phyloP scores from a whole-genome alignment of 768 basidiomycete species.

The Panaeolus cyanescens region DNA sequence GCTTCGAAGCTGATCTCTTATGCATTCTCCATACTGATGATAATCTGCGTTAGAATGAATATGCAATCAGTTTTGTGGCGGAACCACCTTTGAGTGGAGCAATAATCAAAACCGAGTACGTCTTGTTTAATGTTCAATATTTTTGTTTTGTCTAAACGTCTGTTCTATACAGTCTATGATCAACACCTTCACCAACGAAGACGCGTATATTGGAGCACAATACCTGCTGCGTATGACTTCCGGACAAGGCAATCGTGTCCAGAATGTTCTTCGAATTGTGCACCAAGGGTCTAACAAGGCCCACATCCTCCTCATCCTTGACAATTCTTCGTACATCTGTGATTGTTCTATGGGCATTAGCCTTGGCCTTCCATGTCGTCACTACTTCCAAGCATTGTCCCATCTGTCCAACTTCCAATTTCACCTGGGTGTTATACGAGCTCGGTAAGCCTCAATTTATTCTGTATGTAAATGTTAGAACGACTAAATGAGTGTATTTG shows the following conservation, averaged over 20 bases:
- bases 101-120: constrained; percentile 17
- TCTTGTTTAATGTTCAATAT: not conserved
- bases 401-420: constrained; percentile 23
- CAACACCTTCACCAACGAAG: constrained; percentile 30
- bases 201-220: constrained; percentile 23
- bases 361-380: constrained; percentile 30
- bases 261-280: no score
- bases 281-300: no score
- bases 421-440: constrained; percentile 24
- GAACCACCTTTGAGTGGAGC: constrained; percentile 19
- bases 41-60: constrained; percentile 21
- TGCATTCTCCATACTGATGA: no score
- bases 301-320: no score
- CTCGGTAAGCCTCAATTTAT: no score
- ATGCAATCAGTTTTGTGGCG: constrained; percentile 13
- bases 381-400: constrained; percentile 27
- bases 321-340: no score
- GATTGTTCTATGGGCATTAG: no score
- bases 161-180: constrained; percentile 17
- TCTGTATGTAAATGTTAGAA: no score
- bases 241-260: constrained; percentile 20
- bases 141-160: constrained; percentile 7
- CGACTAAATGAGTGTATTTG: no score
- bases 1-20: constrained; percentile 26
- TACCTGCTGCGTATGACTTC: constrained; percentile 27